phyloP scores from a whole-genome alignment of 352 stramenopile species.

The Globisporangium cylindrosporum region DNA sequence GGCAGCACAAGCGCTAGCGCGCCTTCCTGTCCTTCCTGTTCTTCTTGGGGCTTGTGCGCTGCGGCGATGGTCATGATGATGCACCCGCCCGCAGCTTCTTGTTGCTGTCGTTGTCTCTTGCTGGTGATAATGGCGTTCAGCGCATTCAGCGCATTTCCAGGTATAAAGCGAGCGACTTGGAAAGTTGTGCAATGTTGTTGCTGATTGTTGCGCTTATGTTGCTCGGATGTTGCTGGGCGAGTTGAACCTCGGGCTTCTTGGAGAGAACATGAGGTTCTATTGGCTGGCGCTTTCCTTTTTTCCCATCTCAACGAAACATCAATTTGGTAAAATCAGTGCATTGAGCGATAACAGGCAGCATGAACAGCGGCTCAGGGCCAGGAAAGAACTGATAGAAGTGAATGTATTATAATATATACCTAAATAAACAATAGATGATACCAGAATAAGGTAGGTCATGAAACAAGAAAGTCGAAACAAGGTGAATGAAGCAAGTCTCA shows the following conservation, averaged over 20 bases:
- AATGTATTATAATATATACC: background rate
- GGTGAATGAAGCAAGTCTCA: background rate
- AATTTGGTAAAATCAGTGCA: background rate
- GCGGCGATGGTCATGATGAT: conserved; percentile 1
- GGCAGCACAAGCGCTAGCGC: background rate
- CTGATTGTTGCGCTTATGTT: background rate
- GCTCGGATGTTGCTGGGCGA: background rate
- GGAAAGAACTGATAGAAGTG: background rate
- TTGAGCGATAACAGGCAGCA: too few species aligned
- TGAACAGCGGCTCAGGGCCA: too few species aligned
- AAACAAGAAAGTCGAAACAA: background rate
- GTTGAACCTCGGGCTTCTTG: background rate
- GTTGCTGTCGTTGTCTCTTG: background rate
- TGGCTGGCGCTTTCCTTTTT: background rate
- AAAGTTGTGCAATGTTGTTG: background rate
- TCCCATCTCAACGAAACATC: background rate
- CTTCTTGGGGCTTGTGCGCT: background rate
- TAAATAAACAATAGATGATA: background rate
- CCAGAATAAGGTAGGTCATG: background rate
- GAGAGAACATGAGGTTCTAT: background rate
- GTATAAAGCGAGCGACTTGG: background rate
- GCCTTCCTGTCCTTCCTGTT: background rate
- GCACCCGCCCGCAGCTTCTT: background rate
- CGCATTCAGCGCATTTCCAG: background rate
- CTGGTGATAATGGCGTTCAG: background rate